These are phyloP conservation scores for Sesbania bispinosa DNA, from an alignment of 306 rosid species.

Conservation along the genomic window DNA sequence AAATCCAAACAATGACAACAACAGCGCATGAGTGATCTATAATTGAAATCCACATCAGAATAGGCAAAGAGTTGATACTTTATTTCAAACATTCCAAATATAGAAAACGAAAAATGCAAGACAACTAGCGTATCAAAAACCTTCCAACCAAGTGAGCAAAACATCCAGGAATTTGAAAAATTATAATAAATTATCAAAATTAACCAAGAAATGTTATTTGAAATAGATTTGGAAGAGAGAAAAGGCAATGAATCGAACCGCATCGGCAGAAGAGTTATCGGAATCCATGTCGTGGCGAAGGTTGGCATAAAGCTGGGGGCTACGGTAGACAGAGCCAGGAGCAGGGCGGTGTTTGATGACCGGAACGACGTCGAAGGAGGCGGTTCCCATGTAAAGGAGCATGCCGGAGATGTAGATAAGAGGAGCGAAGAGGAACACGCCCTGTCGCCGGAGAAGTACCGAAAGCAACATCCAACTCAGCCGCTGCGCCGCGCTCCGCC, in stretches of 20 bases:
- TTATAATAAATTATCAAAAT: too few species aligned
- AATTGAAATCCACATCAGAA: constrained; percentile 11
- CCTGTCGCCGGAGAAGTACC: constrained; percentile 86
- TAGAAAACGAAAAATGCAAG: not conserved
- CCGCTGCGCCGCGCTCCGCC: constrained; percentile 64
- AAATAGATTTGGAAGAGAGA: not conserved
- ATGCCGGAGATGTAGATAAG: constrained; percentile 87
- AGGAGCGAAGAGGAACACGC: constrained; percentile 94
- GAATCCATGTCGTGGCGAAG: constrained; percentile 80
- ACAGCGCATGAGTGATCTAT: not conserved
- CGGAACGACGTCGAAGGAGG: constrained; percentile 87
- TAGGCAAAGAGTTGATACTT: not conserved
- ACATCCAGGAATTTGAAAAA: too few species aligned
- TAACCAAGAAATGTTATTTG: not conserved
- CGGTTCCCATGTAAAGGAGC: constrained; percentile 96
- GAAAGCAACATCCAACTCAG: constrained; percentile 78
- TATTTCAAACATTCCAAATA: not conserved
- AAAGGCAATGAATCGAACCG: constrained; percentile 49
- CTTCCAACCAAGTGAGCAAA: not conserved
- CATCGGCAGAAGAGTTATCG: constrained; percentile 82
- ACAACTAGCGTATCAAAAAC: not conserved
- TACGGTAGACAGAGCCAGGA: constrained; percentile 84
- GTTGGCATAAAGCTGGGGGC: constrained; percentile 76
- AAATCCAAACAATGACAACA: not conserved
- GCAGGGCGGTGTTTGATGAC: constrained; percentile 77